Evolutionary conservation across 2,329 filamentous ascomycete genomes (phyloP), one percentile per base, ranked within the genome.

Genomic region (Bisporella sp.): DNA sequence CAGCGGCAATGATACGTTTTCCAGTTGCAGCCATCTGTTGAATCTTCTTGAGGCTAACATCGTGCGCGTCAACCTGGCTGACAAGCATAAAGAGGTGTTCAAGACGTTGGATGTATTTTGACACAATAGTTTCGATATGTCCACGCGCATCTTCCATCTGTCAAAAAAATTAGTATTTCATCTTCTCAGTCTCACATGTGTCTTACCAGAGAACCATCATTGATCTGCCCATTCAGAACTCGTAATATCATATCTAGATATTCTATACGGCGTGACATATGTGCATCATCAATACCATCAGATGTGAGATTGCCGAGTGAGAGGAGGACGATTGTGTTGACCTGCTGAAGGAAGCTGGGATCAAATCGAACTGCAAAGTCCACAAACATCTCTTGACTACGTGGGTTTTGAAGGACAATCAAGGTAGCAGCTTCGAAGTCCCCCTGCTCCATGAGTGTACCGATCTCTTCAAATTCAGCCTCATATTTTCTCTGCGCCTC

Each of bases 231-330:
- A 49, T 64, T 64, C 56, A 84, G 75, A 31, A 74, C 71, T 40
- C 72, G 67, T n/a, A 85, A 68, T 39, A 82, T 75, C 59, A 76
- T 72, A 61, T 84, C 80, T 40, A 84, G 71, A 78, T 81, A 82
- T 28, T 69, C 70, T 48, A 84, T 68, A 64, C 80, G 80, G 60
- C 79, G 73, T 45, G 74, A 71, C 47, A 84, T 66, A 43, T 73
- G 69, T 8, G 72, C 68, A 40, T 75, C 76, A 4, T 72, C 69
- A 51, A 86, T 68, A 41, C 81, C 73, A 59, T 79, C 74, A 35
- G 79, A 78, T 49, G 86, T 74, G 6, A 81, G 83, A 29, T 82
- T 80, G 48, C 81, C 81, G 39, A 85, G 77, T 1, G 82, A 84
- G 44, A 86, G 71, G 21, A 83, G 71, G 47, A 86, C 73, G 21